Evolutionary conservation across 768 basidiomycete genomes (phyloP).

Genomic region (Phaffia australis): DNA sequence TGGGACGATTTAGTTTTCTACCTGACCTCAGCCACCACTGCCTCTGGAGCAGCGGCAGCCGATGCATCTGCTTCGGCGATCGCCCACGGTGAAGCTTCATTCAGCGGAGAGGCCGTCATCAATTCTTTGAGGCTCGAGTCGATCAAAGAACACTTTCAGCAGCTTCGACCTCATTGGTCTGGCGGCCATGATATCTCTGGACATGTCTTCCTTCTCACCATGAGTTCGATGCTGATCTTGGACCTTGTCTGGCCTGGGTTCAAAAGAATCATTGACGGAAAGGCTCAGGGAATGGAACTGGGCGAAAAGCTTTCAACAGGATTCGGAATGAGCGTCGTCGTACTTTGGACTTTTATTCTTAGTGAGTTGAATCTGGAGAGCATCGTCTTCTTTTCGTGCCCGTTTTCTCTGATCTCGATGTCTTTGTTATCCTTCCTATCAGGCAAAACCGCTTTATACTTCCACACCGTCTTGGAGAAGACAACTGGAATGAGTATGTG

Average conservation of each 20-base stretch:
- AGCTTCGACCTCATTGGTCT: conserved; percentile 21
- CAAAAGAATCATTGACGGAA: neutral
- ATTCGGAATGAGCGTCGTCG: neutral
- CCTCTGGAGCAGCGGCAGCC: too few species aligned
- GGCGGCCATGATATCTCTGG: conserved; percentile 23
- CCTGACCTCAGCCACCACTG: too few species aligned
- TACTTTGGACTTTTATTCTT: conserved; percentile 23
- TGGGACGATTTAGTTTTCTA: too few species aligned
- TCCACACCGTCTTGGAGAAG: conserved; percentile 26
- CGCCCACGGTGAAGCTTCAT: too few species aligned
- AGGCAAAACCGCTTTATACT: conserved; percentile 25
- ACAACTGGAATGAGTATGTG: conserved; percentile 17
- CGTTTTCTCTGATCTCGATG: neutral
- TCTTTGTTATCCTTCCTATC: neutral
- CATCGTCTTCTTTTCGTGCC: neutral
- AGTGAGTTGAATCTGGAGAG: neutral
- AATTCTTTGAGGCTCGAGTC: too few species aligned
- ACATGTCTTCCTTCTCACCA: conserved; percentile 22
- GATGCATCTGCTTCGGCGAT: too few species aligned
- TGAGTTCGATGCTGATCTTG: conserved; percentile 19
- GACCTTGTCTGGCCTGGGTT: conserved; percentile 17
- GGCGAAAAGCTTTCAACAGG: conserved; percentile 12
- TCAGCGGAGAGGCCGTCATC: too few species aligned
- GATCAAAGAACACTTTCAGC: neutral
- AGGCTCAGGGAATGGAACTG: neutral